Conservation (phyloP, 208 protist genomes). For the Paratrypanosoma confusum region DNA sequence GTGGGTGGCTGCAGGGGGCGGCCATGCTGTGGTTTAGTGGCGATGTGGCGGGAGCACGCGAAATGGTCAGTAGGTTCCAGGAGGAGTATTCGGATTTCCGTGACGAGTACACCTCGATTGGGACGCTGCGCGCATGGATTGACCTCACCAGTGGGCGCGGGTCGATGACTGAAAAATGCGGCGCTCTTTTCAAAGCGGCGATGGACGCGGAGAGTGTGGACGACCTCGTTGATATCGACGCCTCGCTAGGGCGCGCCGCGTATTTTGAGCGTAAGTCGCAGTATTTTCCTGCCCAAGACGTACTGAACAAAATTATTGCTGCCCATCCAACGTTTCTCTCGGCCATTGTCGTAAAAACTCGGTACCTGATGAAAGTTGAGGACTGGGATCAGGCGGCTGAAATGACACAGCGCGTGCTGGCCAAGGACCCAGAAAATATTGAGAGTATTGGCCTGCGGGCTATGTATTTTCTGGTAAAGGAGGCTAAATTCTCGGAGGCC, state of each 20-base stretch:
- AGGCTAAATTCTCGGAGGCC: slow-evolving; percentile 49
- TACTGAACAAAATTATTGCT: slow-evolving; percentile 76
- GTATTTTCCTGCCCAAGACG: slow-evolving; percentile 57
- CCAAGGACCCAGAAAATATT: slow-evolving; percentile 61
- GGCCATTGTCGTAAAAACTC: slow-evolving; percentile 69
- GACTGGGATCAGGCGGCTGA: slow-evolving; percentile 91
- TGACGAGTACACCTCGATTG: slow-evolving; percentile 77
- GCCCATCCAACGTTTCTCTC: slow-evolving; percentile 47
- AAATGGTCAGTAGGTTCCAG: slow-evolving; percentile 13
- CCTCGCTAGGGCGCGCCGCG: slow-evolving; percentile 68
- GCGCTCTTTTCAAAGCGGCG: slow-evolving; percentile 50
- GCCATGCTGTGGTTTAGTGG: slow-evolving; percentile 54
- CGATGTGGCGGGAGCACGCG: slow-evolving; percentile 23
- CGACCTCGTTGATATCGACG: slow-evolving; percentile 53
- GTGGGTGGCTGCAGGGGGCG: slow-evolving; percentile 44
- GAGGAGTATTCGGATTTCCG: slow-evolving; percentile 24
- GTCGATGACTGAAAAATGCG: slow-evolving; percentile 77
- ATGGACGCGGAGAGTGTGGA: slow-evolving; percentile 39
- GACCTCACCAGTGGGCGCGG: slow-evolving; percentile 73
- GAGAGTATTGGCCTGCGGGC: slow-evolving; percentile 63
- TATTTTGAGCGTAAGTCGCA: slow-evolving; percentile 80
- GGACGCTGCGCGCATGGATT: slow-evolving; percentile 68
- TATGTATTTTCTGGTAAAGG: slow-evolving; percentile 72
- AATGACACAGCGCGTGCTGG: slow-evolving; percentile 68
- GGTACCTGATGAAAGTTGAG: slow-evolving; percentile 77